A percentile compares a stretch with the other conserved stretches of the same genome.
Evolutionary conservation across 805 yeast species (phyloP).

Genomic region (Candida gorgasii): DNA sequence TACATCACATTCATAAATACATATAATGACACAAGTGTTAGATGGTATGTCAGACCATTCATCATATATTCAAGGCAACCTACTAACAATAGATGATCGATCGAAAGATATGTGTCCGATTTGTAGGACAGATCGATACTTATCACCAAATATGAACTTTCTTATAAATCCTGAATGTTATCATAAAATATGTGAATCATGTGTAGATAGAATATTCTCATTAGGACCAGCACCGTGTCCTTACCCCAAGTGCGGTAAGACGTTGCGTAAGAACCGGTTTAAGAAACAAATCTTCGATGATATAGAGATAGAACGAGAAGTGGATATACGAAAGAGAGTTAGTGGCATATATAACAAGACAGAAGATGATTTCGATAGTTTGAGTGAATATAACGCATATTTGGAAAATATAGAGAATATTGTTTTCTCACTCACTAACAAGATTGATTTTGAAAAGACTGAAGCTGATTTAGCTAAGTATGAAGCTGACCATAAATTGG

Average conservation of each 20-base stretch:
- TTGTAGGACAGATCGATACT: slow-evolving; percentile 91
- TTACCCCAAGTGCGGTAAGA: slow-evolving; percentile 85
- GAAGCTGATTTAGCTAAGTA: slow-evolving; percentile 66
- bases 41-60: slow-evolving; percentile 2
- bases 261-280: slow-evolving; percentile 82
- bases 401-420: slow-evolving; percentile 82
- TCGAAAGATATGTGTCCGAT: slow-evolving; percentile 90
- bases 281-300: slow-evolving; percentile 94
- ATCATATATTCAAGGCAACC: neutral
- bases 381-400: slow-evolving; percentile 69
- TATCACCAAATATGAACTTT: slow-evolving; percentile 90
- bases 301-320: slow-evolving; percentile 84
- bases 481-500: slow-evolving; percentile 71
- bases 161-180: slow-evolving; percentile 96
- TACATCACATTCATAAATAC: neutral
- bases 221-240: slow-evolving; percentile 98
- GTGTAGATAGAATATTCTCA: slow-evolving; percentile 93
- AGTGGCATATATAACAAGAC: slow-evolving; percentile 77
- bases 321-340: slow-evolving; percentile 83
- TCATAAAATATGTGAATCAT: slow-evolving; percentile 94
- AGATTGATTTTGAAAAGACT: slow-evolving; percentile 66
- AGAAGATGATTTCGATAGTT: slow-evolving; percentile 63
- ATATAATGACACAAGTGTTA: slow-evolving; percentile 1
- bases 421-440: slow-evolving; percentile 72
- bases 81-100: slow-evolving; percentile 42